Evolutionary conservation across 768 basidiomycete species (phyloP).

Genomic region (Naematelia encephala): DNA sequence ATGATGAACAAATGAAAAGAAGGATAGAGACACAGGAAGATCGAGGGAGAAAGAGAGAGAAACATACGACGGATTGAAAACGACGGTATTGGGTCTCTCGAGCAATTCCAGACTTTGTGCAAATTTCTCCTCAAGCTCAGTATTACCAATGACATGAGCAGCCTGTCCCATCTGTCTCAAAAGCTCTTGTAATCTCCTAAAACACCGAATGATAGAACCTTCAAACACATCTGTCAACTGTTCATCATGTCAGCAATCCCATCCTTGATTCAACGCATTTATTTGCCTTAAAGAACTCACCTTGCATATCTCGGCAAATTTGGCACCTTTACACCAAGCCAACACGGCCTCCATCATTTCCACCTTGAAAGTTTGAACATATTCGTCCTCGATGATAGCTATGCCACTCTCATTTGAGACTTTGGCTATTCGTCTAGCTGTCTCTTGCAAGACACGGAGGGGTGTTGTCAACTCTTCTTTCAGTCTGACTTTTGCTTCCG

Average conservation of each 20-base stretch:
- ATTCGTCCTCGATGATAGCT: slow-evolving; percentile 83
- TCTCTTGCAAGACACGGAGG: slow-evolving; percentile 90
- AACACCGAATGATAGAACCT: slow-evolving; percentile 92
- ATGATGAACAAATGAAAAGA: not conserved
- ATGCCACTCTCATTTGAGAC: slow-evolving; percentile 93
- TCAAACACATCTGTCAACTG: slow-evolving; percentile 96
- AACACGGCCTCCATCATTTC: slow-evolving; percentile 98
- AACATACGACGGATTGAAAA: slow-evolving; percentile 51
- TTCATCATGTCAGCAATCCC: slow-evolving; percentile 9
- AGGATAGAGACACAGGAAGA: not conserved
- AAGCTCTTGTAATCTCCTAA: slow-evolving; percentile 88
- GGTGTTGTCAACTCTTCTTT: slow-evolving; percentile 93
- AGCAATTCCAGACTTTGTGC: slow-evolving; percentile 87
- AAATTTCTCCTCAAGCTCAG: slow-evolving; percentile 89
- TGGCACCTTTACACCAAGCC: slow-evolving; percentile 97
- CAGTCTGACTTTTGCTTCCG: slow-evolving; percentile 60
- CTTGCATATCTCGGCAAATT: slow-evolving; percentile 95
- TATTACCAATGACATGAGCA: slow-evolving; percentile 94
- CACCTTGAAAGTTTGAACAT: slow-evolving; percentile 94
- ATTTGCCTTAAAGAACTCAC: too few species aligned
- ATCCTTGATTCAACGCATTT: too few species aligned
- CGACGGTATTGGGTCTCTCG: slow-evolving; percentile 84
- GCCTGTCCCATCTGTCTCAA: slow-evolving; percentile 84
- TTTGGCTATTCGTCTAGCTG: slow-evolving; percentile 91
- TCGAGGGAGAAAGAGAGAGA: not conserved